phyloP scores from a whole-genome alignment of 371 early-diverging fungal genomes.

The Catenaria anguillulae region DNA sequence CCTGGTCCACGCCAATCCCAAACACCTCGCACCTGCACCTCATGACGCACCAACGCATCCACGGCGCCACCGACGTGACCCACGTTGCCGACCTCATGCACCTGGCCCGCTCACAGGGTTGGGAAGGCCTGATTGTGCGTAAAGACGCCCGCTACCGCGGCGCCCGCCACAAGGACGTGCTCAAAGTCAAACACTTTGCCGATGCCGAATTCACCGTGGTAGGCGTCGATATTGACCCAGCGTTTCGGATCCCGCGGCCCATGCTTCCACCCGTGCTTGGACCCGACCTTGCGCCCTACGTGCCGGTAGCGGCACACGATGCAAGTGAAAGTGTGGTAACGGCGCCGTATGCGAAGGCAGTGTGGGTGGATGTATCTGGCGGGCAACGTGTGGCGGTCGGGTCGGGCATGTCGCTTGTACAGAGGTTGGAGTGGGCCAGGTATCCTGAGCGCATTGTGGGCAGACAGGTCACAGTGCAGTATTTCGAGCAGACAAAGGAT shows the following conservation, averaged over 20 bases:
- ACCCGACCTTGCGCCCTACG: no score
- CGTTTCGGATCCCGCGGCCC: constrained; percentile 22
- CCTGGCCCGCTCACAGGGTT: constrained; percentile 20
- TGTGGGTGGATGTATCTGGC: not conserved
- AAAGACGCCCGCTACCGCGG: constrained; percentile 35
- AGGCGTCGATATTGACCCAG: constrained; percentile 25
- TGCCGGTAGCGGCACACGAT: constrained; percentile 20
- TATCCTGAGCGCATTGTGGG: constrained; percentile 31
- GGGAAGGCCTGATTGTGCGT: constrained; percentile 46
- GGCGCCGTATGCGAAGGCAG: not conserved
- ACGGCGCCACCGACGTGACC: no score
- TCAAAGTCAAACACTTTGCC: constrained; percentile 41
- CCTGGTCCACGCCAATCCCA: no score
- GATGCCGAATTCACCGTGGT: constrained; percentile 38
- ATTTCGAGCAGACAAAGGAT: constrained; percentile 31
- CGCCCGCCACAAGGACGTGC: constrained; percentile 34
- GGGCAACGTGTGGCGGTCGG: constrained; percentile 36
- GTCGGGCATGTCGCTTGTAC: constrained; percentile 32
- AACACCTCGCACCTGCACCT: no score
- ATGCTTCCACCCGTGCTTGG: constrained; percentile 11
- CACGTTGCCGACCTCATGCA: constrained; percentile 14
- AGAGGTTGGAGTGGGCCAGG: constrained; percentile 26
- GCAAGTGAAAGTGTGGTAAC: no score
- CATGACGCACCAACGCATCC: no score
- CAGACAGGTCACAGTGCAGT: constrained; percentile 36